Evolutionary conservation across 108 stramenopile genomes (phyloP).

Genomic region (Cyclotella sp.): DNA sequence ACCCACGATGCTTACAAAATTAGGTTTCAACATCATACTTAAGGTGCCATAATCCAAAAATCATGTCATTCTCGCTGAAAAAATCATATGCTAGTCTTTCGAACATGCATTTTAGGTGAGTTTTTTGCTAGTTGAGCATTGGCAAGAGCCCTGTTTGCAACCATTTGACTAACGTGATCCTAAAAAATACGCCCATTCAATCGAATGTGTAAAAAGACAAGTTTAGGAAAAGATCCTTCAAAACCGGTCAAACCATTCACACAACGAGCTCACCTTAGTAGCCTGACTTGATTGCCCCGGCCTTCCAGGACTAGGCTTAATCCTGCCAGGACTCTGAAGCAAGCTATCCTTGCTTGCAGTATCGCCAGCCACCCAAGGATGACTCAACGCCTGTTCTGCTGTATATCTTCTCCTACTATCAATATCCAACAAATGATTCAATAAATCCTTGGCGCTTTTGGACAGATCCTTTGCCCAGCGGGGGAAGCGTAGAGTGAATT

Average conservation of each 20-base stretch:
- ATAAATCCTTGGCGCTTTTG: conserved; percentile 90
- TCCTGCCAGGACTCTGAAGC: conserved; percentile 84
- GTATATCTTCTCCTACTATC: conserved; percentile 88
- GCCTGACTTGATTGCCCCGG: conserved; percentile 35
- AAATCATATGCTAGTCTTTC: conserved; percentile 43
- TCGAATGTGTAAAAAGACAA: neutral
- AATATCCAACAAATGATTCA: conserved; percentile 89
- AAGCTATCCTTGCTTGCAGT: conserved; percentile 72
- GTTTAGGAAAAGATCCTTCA: neutral
- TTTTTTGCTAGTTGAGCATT: conserved; percentile 51
- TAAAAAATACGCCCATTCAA: conserved; percentile 7
- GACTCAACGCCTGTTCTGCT: conserved; percentile 92
- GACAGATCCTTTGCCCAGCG: conserved; percentile 94
- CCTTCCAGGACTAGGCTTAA: conserved; percentile 65
- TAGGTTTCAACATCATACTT: neutral
- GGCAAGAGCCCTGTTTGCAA: conserved; percentile 52
- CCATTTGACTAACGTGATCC: conserved; percentile 57
- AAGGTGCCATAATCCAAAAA: neutral
- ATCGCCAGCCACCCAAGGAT: conserved; percentile 95
- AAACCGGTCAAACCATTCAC: neutral
- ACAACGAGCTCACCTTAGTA: conserved; percentile 29
- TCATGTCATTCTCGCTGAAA: neutral
- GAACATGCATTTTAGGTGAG: conserved; percentile 43
- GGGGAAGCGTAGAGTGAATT: conserved; percentile 93
- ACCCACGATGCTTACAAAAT: no score